Evolutionary conservation across 176 grass and related monocot species (phyloP).

Genomic region (Eleusine coracana): DNA sequence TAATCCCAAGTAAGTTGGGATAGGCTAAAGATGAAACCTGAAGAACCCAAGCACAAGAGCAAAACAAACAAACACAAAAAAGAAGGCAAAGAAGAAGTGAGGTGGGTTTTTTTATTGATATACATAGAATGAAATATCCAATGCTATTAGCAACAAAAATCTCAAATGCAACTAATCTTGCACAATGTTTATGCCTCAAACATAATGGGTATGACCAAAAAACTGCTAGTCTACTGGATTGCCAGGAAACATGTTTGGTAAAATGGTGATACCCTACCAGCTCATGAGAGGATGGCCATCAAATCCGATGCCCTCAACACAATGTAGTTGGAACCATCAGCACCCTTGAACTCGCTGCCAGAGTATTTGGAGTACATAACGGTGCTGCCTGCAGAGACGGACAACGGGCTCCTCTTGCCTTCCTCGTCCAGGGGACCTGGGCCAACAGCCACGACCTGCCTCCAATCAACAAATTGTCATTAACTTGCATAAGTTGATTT

Average conservation of each 20-base stretch:
- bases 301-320: constrained; percentile 69
- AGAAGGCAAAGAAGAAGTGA: no score
- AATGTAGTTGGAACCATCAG: constrained; percentile 60
- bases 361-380: constrained; percentile 84
- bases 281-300: constrained; percentile 74
- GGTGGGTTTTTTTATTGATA: no score
- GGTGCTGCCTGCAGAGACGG: constrained; percentile 44
- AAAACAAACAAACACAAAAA: no score
- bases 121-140: no score
- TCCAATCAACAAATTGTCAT: not conserved
- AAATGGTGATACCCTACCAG: not conserved
- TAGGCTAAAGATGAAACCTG: no score
- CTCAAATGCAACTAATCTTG: not conserved
- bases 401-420: constrained; percentile 60
- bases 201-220: not conserved
- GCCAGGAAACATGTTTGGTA: not conserved
- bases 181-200: not conserved
- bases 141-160: not conserved
- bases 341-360: constrained; percentile 73
- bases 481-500: not conserved
- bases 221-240: not conserved
- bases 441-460: constrained; percentile 68
- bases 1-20: no score
- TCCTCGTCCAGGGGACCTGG: constrained; percentile 61
- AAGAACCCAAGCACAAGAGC: no score